Evolutionary conservation across 495 filamentous ascomycete genomes (phyloP).

Genomic region (Podospora sp.): DNA sequence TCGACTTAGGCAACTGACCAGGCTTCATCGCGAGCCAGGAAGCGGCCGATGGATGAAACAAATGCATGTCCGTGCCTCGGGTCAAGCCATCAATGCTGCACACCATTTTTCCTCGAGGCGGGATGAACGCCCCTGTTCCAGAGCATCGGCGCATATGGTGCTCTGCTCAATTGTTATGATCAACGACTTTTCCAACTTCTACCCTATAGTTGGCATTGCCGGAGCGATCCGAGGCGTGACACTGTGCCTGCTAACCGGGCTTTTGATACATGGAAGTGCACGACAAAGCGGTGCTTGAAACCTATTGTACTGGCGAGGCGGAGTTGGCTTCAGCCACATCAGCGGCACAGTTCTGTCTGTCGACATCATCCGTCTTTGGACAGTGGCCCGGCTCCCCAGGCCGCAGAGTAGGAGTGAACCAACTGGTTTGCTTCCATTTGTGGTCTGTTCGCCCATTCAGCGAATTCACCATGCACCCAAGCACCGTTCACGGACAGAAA

Average conservation of each 20-base stretch:
- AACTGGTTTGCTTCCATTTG: not conserved
- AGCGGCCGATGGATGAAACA: constrained; percentile 13
- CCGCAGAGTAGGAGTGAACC: not conserved
- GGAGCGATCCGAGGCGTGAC: not conserved
- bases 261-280: not conserved
- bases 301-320: not conserved
- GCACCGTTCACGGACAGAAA: not conserved
- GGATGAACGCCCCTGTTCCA: constrained; percentile 3
- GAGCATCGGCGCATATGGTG: constrained; percentile 2
- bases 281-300: not conserved
- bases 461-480: not conserved
- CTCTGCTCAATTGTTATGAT: not conserved
- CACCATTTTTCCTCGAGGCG: not conserved
- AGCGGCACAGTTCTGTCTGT: not conserved
- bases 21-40: constrained; percentile 19
- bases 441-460: not conserved
- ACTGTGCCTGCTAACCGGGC: not conserved
- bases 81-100: constrained; percentile 2
- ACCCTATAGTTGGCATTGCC: not conserved
- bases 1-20: not conserved
- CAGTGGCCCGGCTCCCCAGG: not conserved
- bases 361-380: not conserved
- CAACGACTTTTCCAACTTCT: not conserved
- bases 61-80: constrained; percentile 16
- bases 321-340: not conserved